A percentile compares a stretch with the other conserved stretches of the same genome.
Conservation (phyloP, 2,329 filamentous ascomycete genomes). For the Fusarium fracticaudum region DNA sequence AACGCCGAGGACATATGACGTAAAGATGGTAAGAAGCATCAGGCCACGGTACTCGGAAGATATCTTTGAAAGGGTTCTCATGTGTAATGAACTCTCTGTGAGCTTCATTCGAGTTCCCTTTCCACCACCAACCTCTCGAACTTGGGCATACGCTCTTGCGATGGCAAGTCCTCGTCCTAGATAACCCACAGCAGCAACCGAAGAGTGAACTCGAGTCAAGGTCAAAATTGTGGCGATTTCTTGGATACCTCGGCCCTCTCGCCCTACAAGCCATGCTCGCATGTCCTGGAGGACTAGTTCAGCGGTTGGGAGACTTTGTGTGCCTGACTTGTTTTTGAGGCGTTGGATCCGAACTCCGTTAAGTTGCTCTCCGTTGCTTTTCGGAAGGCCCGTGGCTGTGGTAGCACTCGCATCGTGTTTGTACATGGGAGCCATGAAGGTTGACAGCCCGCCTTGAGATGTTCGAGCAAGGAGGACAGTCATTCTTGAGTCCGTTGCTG, state of each 20-base stretch:
- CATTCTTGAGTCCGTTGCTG: constrained; percentile 55
- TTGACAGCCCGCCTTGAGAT: constrained; percentile 34
- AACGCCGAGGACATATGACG: constrained; percentile 63
- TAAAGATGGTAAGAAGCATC: constrained; percentile 65
- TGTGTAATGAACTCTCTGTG: constrained; percentile 63
- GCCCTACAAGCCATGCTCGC: constrained; percentile 73
- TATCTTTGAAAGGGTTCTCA: constrained; percentile 66
- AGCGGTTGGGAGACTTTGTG: constrained; percentile 74
- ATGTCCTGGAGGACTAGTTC: constrained; percentile 73
- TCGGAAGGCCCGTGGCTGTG: constrained; percentile 41
- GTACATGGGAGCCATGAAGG: constrained; percentile 72
- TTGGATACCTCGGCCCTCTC: constrained; percentile 71
- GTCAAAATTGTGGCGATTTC: constrained; percentile 76
- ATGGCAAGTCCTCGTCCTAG: constrained; percentile 66
- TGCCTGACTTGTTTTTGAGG: constrained; percentile 78
- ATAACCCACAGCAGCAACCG: constrained; percentile 61
- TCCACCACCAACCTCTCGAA: constrained; percentile 61
- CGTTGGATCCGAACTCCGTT: constrained; percentile 76
- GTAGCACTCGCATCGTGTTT: constrained; percentile 49
- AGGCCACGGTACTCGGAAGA: constrained; percentile 65
- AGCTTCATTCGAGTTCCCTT: constrained; percentile 58
- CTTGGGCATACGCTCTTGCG: constrained; percentile 65
- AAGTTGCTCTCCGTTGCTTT: constrained; percentile 53
- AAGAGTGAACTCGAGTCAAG: constrained; percentile 69
- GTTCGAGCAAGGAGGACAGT: constrained; percentile 72